Base-by-base conservation (phyloP, 2,329 filamentous ascomycete species). In the Fusarium sacchari region DNA sequence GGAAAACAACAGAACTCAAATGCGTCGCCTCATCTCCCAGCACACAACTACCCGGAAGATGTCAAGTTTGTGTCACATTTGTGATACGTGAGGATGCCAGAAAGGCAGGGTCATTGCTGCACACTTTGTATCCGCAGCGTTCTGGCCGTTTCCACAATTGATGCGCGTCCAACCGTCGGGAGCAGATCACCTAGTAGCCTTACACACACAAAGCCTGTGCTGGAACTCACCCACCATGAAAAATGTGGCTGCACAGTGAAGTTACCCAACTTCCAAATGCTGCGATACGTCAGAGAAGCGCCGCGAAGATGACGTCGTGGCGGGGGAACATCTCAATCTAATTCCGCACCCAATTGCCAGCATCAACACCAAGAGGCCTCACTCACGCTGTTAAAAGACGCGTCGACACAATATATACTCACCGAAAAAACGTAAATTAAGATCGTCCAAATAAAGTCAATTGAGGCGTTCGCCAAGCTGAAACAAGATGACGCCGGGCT, bases 401-500 rank as follows among this genome's bases (percentile, higher is more conserved):
- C 28, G 34, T 24, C 34, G 22, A 22, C 2, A 8, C 6, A n/a
- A 37, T 50, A 50, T 40, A 60, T 52, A 52, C 6, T 22, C 17
- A 53, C 26, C 22, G n/a, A 60, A 13, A 49, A 53, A 9, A 15
- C 7, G 22, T 6, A 61, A 61, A 44, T 44, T 18, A 4, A n/a
- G 57, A 43, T 57, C 20, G 50, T 62, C 52, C 3, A n/a, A 62
- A 58, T 58, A 46, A 44, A 44, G 50, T 44, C 37, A 43, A 34
- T 36, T 58, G 39, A 44, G 59, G 59, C 26, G 52, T 34, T 28
- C 50, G 49, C 40, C 42, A 50, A 55, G 32, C 42, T 68, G 66
- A 69, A 69, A 69, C 64, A 69, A 49, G 57, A 52, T 50, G 18
- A 62, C 26, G 20, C n/a, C 43, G 6, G 42, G 55, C 26, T 37